Evolutionary conservation across 2,329 filamentous ascomycete genomes (phyloP).

Genomic region (Colletotrichum ledebouriae): DNA sequence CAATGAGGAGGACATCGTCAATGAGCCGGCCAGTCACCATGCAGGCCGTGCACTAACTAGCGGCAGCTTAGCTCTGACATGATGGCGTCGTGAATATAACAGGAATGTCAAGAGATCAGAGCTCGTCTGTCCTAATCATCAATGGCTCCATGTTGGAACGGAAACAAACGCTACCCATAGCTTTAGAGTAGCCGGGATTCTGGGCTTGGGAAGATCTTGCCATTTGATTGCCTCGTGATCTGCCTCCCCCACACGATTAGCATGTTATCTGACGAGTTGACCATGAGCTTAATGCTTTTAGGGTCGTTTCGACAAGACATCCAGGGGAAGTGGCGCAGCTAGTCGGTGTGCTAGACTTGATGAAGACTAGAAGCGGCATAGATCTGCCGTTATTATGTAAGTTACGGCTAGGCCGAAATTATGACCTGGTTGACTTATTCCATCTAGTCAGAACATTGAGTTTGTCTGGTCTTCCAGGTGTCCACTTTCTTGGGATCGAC

Average conservation of each 20-base stretch:
- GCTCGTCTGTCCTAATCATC: not conserved
- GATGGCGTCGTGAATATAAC: not conserved
- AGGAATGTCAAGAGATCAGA: not conserved
- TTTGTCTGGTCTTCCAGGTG: no score
- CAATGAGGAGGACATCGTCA: not conserved
- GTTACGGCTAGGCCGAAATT: not conserved
- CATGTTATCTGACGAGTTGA: not conserved
- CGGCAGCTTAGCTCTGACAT: constrained; percentile 16
- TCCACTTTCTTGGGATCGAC: no score
- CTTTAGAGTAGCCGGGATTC: not conserved
- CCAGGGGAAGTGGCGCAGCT: constrained; percentile 3
- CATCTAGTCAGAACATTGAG: no score
- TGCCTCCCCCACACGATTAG: not conserved
- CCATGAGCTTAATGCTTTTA: not conserved
- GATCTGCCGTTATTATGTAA: not conserved
- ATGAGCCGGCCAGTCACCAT: constrained; percentile 3
- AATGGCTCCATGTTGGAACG: constrained; percentile 10
- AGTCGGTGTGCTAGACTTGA: constrained; percentile 3
- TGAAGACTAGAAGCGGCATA: constrained; percentile 4
- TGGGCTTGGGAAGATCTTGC: constrained; percentile 1
- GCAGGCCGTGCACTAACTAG: constrained; percentile 10
- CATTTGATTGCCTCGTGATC: not conserved
- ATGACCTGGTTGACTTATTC: not conserved
- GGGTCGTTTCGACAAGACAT: not conserved
- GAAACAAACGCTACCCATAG: not conserved